Evolutionary conservation across 306 rosid genomes (phyloP), one percentile per base, ranked within the genome.

Genomic region (Adenanthera pavonina): DNA sequence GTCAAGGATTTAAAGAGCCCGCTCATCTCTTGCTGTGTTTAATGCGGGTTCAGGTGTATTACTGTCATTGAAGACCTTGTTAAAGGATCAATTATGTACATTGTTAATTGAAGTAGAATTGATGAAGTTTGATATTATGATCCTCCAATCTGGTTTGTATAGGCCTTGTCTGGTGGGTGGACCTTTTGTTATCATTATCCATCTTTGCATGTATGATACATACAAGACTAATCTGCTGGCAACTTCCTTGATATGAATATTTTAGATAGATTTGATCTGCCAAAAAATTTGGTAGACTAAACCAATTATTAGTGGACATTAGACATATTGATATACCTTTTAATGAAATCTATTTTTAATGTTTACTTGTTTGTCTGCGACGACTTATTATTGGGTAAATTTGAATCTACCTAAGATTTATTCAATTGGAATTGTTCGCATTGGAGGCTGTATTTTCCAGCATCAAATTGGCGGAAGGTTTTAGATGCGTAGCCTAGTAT

Each of bases 11-110:
- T 85, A 41, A 79, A 36, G 68, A 61, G 71, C 62, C 70, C 74
- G 75, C 70, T n/a, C 80, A 66, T 80, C 74, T 84, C 69, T 20
- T 69, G 68, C 46, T 34, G 74, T 56, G 33, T 77, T 62, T 62
- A 73, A 57, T 66, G 86, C 70, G 44, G 83, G 87, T 83, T 81
- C 88, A 44, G 77, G 65, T 83, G 86, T 81, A 68, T 71, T 72
- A 85, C 86, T 74, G 47, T 83, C 66, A 78, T 80, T 77, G 38
- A 77, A 64, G 57, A 82, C 88, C 19, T 25, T 72, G 34, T 81
- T 69, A 57, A 77, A 74, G 76, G 61, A 78, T 67, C 84, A 66
- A 68, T 83, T 81, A 33, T 82, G 89, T 86, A 84, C 78, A 85
- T 82, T 77, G 30, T 72, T 56, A 74, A 78, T 80, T 41, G 8